Base-by-base conservation (phyloP, 148 eudicot species). In the Silene uniflora region DNA sequence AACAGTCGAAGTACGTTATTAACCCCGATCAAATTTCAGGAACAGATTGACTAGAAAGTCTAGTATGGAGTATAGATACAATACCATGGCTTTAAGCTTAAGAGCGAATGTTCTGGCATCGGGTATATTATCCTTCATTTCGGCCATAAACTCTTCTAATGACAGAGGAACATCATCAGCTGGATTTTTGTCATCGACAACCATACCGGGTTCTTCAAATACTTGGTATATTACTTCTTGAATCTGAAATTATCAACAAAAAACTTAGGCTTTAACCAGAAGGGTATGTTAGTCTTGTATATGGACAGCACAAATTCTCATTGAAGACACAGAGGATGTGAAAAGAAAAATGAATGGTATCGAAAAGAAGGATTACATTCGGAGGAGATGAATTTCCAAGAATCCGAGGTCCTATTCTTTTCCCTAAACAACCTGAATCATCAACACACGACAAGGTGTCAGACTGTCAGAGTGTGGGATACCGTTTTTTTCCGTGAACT, bases 211-310 rank as follows among this genome's bases (percentile, higher is more conserved):
- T 74, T 90, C 96, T 84, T 89, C 93, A 66, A 94, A 76, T 4
- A 90, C 91, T 87, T 88, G 88, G 70, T 91, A 94, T 67, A 94
- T 85, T 44, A 90, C 93, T 86, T 90, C 91, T 72, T 95, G 98
- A 25, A 94, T 89, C 98, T 94, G 73, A 65, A 55, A 69, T 68
- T 46, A 24, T 12, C 0, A 4, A 18, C 39, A 0, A 12, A 19
- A 19, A 19, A 10, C 16, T 21, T 55, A 67, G 18, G 29, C 16
- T 3, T 46, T 13, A 11, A 14, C 18, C 8, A 39, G 44, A 39
- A 39, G 44, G 44, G 56, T 52, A 52, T 52, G 56, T 52, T 52
- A 39, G 9, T 52, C 17, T 52, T 52, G 14, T 11, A 52, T 52
- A 52, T 52, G 4, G 17, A 52, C 56, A n/a, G n/a, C n/a, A n/a